Conservation (phyloP, 495 filamentous ascomycete genomes). For the Podospora pseudocomata region DNA sequence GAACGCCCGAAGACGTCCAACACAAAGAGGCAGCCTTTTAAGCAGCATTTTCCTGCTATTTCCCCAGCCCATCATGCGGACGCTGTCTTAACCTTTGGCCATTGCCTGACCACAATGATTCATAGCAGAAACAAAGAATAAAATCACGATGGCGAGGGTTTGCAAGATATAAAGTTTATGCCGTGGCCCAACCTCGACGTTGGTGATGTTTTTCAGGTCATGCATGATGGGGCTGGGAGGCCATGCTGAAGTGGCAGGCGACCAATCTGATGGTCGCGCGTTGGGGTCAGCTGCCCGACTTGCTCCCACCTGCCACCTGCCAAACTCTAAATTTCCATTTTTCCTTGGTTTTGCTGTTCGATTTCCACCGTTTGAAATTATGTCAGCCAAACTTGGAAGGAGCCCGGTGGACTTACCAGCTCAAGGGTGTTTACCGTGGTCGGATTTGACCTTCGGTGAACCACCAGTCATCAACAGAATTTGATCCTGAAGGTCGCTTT, state of each 20-base stretch:
- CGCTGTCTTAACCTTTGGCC: background rate
- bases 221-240: constrained; percentile 1
- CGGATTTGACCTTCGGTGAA: background rate
- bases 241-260: background rate
- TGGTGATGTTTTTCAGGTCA: constrained; percentile 1
- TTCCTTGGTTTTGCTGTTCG: background rate
- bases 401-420: background rate
- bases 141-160: constrained; percentile 1
- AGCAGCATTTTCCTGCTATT: background rate
- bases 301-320: background rate
- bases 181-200: background rate
- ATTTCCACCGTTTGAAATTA: background rate
- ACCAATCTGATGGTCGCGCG: constrained; percentile 1
- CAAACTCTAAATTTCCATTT: background rate
- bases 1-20: background rate
- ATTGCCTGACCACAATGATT: background rate
- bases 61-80: constrained; percentile 1
- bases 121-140: background rate
- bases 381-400: background rate
- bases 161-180: constrained; percentile 1
- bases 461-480: background rate
- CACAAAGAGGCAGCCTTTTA: background rate
- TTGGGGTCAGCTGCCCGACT: background rate
- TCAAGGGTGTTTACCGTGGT: background rate
- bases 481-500: no score